Base-by-base conservation (phyloP, 257 asterid genomes). In the Solanum arcanum region DNA sequence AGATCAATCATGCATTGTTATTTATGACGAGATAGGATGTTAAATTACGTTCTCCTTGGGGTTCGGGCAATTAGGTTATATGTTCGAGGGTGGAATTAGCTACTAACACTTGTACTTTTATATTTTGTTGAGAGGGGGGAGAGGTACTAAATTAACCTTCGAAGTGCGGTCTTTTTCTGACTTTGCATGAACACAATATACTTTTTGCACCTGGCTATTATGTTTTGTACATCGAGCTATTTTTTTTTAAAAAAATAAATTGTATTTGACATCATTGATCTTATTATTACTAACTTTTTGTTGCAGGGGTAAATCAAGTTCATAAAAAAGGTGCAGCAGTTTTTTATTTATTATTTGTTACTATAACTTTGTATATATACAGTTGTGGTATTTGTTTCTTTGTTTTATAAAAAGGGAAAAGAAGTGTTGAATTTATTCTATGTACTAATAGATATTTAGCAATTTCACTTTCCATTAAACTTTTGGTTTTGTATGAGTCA, bases 291-390 rank as follows among this genome's bases (percentile, higher is more conserved):
- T 46, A 44, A 77, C 14, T 46, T 25, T 78, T 78, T 49, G 3
- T 27, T 78, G 84, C 84, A 78, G 84, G 84, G 27, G 9, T 46
- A 78, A 46, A 78, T 46, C 84, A 78, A 46, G 27, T 78, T 18
- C 66, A 23, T 78, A 78, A 78, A 78, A 78, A 27, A 46, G 25
- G 27, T 46, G 84, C 84, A 78, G 25, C 62, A 77, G 16, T n/a
- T 23, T 21, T 21, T 8, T 13, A 8, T 75, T 75, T 23, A 18
- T 41, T 75, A 23, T 6, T 27, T 27, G 39, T 68, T 12, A 64
- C 72, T 29, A 0, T 29, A 13, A 15, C 23, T 69, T 69, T 69
- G 42, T 69, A 15, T 29, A 29, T 29, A 69, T 14, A 7, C 10
- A 3, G 23, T 69, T 69, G 76, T 29, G 76, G 12, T 69, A 16